These are phyloP conservation scores for Aspergillus neotritici DNA, from an alignment of 2,329 filamentous ascomycete genomes.

Conservation along the genomic window DNA sequence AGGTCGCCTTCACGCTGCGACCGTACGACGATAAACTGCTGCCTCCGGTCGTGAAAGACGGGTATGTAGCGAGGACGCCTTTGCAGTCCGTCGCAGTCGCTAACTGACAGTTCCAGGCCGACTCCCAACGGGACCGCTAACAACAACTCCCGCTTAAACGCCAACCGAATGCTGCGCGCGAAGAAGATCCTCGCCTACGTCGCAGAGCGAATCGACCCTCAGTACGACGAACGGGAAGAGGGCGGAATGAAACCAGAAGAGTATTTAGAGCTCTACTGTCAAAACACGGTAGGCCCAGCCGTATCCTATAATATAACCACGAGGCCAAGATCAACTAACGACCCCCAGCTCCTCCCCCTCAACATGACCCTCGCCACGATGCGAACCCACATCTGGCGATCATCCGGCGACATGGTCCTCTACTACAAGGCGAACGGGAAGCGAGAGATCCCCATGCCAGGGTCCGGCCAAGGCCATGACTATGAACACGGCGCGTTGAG, in stretches of 20 bases:
- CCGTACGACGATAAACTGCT: conserved; percentile 66
- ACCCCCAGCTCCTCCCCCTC: conserved; percentile 51
- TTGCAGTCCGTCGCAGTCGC: not conserved
- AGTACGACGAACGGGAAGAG: conserved; percentile 54
- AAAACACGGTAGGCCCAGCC: conserved; percentile 67
- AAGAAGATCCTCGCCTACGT: conserved; percentile 93
- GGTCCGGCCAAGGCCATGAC: conserved; percentile 8
- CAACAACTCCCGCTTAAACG: conserved; percentile 83
- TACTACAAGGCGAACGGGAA: conserved; percentile 90
- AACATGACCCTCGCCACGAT: conserved; percentile 93
- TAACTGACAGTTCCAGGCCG: conserved; percentile 14
- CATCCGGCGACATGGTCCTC: conserved; percentile 84
- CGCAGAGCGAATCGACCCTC: conserved; percentile 79
- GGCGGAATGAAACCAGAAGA: conserved; percentile 72
- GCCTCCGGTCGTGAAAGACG: conserved; percentile 70
- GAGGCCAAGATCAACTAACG: conserved; percentile 11
- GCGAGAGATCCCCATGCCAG: conserved; percentile 46
- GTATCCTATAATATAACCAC: not conserved
- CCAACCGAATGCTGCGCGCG: conserved; percentile 91
- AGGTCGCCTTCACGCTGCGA: conserved; percentile 89
- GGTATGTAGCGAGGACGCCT: conserved; percentile 40
- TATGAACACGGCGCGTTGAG: conserved; percentile 13
- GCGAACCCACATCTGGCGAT: conserved; percentile 87
- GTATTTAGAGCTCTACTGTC: conserved; percentile 91
- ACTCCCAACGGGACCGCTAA: conserved; percentile 21